Conservation (phyloP, 257 asterid genomes). For the Solanum tarijense region DNA sequence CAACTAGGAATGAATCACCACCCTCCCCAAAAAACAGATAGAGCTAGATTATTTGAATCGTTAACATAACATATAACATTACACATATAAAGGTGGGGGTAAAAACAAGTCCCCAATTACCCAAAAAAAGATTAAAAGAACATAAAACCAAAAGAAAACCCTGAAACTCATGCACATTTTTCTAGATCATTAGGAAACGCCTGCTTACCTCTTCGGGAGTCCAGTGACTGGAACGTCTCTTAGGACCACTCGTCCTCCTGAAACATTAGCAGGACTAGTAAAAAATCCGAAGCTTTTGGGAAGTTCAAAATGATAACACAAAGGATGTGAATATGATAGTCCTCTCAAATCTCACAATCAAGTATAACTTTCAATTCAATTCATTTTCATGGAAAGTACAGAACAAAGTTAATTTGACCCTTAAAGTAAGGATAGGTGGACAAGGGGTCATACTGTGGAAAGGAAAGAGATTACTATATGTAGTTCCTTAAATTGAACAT, state of each 20-base stretch:
- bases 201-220: slow-evolving; percentile 75
- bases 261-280: background rate
- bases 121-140: background rate
- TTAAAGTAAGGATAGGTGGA: background rate
- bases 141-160: background rate
- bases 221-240: slow-evolving; percentile 98
- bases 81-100: background rate
- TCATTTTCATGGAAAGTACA: background rate
- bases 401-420: background rate
- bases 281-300: background rate
- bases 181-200: background rate
- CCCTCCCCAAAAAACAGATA: background rate
- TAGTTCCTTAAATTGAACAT: background rate
- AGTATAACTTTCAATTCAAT: background rate
- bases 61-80: background rate
- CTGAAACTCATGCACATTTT: background rate
- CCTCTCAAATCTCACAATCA: background rate
- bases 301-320: background rate
- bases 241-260: slow-evolving; percentile 96
- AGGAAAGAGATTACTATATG: background rate
- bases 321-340: background rate
- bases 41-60: background rate
- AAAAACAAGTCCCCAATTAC: background rate
- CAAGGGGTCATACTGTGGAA: background rate
- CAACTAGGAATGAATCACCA: background rate